A percentile compares a stretch with the other conserved stretches of the same genome.
These are phyloP conservation scores for Penicillium roqueforti DNA, from an alignment of 495 filamentous ascomycete species.

Conservation along the genomic window DNA sequence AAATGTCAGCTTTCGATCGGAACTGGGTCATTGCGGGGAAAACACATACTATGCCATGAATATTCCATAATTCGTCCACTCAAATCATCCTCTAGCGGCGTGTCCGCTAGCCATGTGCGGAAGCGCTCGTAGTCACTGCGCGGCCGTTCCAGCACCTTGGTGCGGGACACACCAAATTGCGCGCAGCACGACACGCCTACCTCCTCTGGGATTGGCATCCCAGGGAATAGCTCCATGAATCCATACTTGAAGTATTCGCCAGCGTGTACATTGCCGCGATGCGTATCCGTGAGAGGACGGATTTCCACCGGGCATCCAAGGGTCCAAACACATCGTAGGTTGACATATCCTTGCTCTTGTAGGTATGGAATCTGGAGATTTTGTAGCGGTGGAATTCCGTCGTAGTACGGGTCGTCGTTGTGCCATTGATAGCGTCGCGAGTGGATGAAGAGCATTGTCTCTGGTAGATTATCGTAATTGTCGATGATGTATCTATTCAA, in stretches of 20 bases:
- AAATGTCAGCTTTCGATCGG: conserved; percentile 10
- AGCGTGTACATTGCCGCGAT: conserved; percentile 41
- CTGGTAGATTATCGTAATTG: conserved; percentile 57
- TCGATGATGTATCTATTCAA: conserved; percentile 56
- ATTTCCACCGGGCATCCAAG: conserved; percentile 61
- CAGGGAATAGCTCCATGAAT: conserved; percentile 55
- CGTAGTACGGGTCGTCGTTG: conserved; percentile 50
- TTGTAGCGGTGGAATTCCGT: conserved; percentile 46
- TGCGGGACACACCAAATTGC: conserved; percentile 66
- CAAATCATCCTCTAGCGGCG: conserved; percentile 50
- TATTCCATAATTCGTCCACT: conserved; percentile 71
- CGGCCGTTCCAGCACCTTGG: conserved; percentile 43
- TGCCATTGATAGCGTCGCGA: conserved; percentile 62
- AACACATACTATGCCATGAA: conserved; percentile 59
- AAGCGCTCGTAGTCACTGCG: conserved; percentile 54
- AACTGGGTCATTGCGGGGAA: neutral
- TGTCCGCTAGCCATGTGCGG: conserved; percentile 57
- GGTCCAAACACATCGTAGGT: conserved; percentile 61
- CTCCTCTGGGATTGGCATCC: conserved; percentile 39
- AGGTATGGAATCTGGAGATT: conserved; percentile 54
- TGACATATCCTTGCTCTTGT: conserved; percentile 55
- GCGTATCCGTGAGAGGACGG: conserved; percentile 41
- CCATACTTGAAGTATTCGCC: conserved; percentile 50
- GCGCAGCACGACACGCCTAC: conserved; percentile 63
- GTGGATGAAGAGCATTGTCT: conserved; percentile 59